phyloP scores from a whole-genome alignment of 2,329 filamentous ascomycete species.

The Nemania serpens region DNA sequence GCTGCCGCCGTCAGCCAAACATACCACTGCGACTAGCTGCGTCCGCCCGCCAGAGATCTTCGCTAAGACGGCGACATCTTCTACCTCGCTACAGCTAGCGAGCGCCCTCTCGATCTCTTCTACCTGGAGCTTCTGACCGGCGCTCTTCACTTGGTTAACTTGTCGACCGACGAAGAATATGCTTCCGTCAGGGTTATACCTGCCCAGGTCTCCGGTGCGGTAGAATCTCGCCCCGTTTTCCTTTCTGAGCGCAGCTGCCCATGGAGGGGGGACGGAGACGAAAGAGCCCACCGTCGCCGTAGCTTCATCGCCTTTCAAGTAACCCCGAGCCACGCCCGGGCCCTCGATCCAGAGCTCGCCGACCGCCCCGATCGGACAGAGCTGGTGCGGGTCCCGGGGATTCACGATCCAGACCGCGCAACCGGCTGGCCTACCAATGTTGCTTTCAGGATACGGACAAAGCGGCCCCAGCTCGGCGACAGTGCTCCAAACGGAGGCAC shows the following conservation, averaged over 20 bases:
- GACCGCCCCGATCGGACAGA: constrained; percentile 18
- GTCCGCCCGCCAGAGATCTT: constrained; percentile 10
- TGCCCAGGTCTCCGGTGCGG: constrained; percentile 44
- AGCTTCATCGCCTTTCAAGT: constrained; percentile 16
- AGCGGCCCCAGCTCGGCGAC: constrained; percentile 6
- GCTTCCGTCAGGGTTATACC: constrained; percentile 35
- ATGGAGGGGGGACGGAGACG: constrained; percentile 13
- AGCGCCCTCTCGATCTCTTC: constrained; percentile 32
- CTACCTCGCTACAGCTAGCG: neutral
- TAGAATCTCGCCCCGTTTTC: constrained; percentile 22
- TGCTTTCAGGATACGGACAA: constrained; percentile 14
- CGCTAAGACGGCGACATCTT: constrained; percentile 2
- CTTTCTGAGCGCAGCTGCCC: constrained; percentile 16
- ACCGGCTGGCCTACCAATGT: constrained; percentile 11
- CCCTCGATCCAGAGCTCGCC: constrained; percentile 23
- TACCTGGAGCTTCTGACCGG: constrained; percentile 55
- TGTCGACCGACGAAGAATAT: constrained; percentile 46
- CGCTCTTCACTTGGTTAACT: constrained; percentile 56
- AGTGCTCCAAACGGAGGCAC: constrained; percentile 2
- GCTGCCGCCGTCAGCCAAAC: neutral
- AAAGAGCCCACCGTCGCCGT: constrained; percentile 22
- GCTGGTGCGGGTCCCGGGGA: constrained; percentile 7
- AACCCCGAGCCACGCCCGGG: constrained; percentile 14
- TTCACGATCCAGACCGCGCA: constrained; percentile 14
- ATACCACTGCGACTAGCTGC: constrained; percentile 10